Conservation (phyloP, 208 protist species). For the Acanthamoeba castellanii region DNA sequence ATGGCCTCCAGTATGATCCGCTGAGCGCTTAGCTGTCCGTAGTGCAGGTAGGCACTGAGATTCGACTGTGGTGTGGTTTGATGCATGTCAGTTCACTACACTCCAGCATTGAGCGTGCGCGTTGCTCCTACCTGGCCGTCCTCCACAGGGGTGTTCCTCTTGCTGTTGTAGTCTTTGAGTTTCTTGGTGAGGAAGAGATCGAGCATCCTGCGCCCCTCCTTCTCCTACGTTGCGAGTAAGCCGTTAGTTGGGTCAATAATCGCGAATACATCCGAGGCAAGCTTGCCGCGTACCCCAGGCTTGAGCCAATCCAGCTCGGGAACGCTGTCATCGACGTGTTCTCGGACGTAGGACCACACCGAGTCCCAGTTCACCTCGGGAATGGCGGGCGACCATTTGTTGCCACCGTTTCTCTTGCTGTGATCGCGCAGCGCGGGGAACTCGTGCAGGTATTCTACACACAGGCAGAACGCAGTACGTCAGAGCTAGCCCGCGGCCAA, state of each 20-base stretch:
- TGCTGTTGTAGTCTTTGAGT: constrained; percentile 32
- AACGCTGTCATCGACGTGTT: neutral
- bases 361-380: constrained; percentile 3
- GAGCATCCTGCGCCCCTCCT: neutral
- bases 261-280: too few species aligned
- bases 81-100: too few species aligned
- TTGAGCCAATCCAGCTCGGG: constrained; percentile 35
- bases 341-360: neutral
- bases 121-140: neutral
- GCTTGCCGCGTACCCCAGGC: constrained; percentile 19
- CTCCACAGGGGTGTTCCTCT: neutral
- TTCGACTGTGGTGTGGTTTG: neutral
- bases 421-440: neutral
- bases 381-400: neutral
- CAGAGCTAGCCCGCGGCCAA: neutral
- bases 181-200: constrained; percentile 14
- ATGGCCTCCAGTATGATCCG: neutral
- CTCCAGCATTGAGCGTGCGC: too few species aligned
- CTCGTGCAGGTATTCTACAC: constrained; percentile 39
- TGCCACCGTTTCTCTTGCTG: neutral
- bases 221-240: neutral
- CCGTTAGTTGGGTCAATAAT: neutral
- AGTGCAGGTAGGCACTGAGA: constrained; percentile 80
- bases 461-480: neutral
- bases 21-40: constrained; percentile 79